Base-by-base conservation (phyloP, 768 basidiomycete genomes). In the Mycena metata region DNA sequence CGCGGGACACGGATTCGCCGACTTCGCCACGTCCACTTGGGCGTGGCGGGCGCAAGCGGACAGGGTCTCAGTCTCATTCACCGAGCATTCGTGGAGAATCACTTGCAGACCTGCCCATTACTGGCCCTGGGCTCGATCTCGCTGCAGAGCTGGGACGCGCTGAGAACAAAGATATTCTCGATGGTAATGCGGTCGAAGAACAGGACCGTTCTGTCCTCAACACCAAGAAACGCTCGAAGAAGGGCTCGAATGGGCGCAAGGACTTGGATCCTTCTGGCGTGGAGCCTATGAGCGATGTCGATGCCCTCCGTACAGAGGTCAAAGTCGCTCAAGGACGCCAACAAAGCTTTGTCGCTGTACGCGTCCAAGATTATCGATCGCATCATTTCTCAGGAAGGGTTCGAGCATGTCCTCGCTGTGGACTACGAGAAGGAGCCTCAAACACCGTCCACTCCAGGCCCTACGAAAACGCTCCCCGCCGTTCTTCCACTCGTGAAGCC, bases 281-380 rank as follows among this genome's bases (percentile, higher is more conserved):
- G 55, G 88, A 88, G 58, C 80, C 86, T 50, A 69, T 80, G 54
- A 89, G 82, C 60, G 92, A 95, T 72, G 78, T 94, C 70, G 91
- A 93, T 47, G 86, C 90, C n/a, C 80, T 99, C 60, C 86, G 91
- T 41, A 87, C 82, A 13, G 97, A 99, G 79, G 91, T 98, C 77
- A 97, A n/a, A 97, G 79, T 91, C 90, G 35, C 88, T 99, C 79
- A 94, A 92, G 77, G 96, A 98, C 77, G 95, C 95, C 49, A 98
- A 98, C 84, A 97, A 97, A 78, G 96, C 96, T 1, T 83, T 99
- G 15, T 95, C 95, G 19, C 81, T 98, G 45, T 99, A 99, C 76
- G 96, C 96, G 5, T 96, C 95, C 51, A 99, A 98, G 85, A 99
- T 99, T 72, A 94, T 99, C 75, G 97, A 99, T 82, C 90, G 96